A percentile compares a stretch with the other conserved stretches of the same genome.
phyloP scores from a whole-genome alignment of 441 rosid species.

The Pelargonium citronellum region DNA sequence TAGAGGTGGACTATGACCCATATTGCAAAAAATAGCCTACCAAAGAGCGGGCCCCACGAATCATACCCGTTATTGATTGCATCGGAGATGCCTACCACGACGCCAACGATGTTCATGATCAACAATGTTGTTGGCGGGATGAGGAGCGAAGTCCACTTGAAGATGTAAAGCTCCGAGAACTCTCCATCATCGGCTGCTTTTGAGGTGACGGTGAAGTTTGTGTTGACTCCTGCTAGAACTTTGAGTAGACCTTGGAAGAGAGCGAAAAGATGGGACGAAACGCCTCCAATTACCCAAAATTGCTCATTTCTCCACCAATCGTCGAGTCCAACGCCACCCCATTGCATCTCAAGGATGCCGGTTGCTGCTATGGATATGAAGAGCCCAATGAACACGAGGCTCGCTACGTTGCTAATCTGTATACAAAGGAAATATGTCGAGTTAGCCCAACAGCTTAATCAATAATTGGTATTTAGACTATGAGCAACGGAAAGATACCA shows the following conservation, averaged over 20 bases:
- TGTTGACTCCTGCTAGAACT: conserved; percentile 84
- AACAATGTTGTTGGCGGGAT: conserved; percentile 76
- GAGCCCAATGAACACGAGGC: conserved; percentile 75
- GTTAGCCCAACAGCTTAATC: conserved; percentile 14
- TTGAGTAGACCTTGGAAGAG: conserved; percentile 91
- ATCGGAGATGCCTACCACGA: conserved; percentile 69
- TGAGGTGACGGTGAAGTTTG: conserved; percentile 96
- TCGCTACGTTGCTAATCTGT: conserved; percentile 91
- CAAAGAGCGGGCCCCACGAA: conserved; percentile 92
- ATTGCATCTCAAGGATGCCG: conserved; percentile 81
- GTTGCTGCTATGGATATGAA: conserved; percentile 81
- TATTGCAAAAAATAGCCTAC: conserved; percentile 70
- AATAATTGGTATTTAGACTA: background rate
- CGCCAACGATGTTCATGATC: conserved; percentile 70
- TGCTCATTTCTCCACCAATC: conserved; percentile 99
- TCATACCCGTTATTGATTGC: conserved; percentile 92
- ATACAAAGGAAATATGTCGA: conserved; percentile 14
- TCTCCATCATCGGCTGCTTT: conserved; percentile 88
- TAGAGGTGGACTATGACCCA: conserved; percentile 94
- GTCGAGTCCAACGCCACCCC: conserved; percentile 91
- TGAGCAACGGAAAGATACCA: no score
- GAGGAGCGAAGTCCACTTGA: conserved; percentile 86
- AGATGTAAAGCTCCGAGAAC: conserved; percentile 78
- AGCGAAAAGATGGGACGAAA: conserved; percentile 80
- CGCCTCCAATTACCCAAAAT: conserved; percentile 98